Evolutionary conservation across 83 land plant species (phyloP).

Genomic region (Picea abies): DNA sequence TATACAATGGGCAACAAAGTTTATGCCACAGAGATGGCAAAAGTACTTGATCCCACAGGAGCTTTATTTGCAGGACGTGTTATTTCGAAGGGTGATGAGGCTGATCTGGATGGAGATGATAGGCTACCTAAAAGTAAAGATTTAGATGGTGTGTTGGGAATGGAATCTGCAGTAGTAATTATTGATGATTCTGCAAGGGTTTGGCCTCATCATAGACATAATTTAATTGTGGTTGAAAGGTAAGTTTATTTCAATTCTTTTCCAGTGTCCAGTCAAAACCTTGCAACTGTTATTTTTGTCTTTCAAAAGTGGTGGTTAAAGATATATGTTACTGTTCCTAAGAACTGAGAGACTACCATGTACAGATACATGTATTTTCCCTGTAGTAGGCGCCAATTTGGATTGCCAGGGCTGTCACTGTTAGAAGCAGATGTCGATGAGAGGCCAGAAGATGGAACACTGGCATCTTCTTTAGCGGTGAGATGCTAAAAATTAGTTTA

Average conservation of each 20-base stretch:
- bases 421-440: conserved; percentile 98
- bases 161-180: conserved; percentile 97
- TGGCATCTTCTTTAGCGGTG: conserved; percentile 86
- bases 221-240: conserved; percentile 97
- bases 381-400: conserved; percentile 98
- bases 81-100: conserved; percentile 93
- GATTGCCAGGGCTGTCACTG: conserved; percentile 92
- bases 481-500: not conserved
- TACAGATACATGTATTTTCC: conserved; percentile 97
- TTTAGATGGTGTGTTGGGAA: conserved; percentile 96
- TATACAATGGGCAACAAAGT: conserved; percentile 99
- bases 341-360: not conserved
- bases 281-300: not conserved
- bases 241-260: conserved; percentile 19
- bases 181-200: conserved; percentile 98
- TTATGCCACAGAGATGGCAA: conserved; percentile 99
- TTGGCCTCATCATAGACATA: conserved; percentile 97
- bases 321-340: not conserved
- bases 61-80: conserved; percentile 92
- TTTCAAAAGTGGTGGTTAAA: not conserved
- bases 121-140: conserved; percentile 92
- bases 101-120: conserved; percentile 83
- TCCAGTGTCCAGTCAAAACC: not conserved
- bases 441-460: conserved; percentile 94
- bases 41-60: conserved; percentile 95